Evolutionary conservation across 495 filamentous ascomycete species (phyloP), one percentile per base, ranked within the genome.

Genomic region (Trypethelium eluteriae): DNA sequence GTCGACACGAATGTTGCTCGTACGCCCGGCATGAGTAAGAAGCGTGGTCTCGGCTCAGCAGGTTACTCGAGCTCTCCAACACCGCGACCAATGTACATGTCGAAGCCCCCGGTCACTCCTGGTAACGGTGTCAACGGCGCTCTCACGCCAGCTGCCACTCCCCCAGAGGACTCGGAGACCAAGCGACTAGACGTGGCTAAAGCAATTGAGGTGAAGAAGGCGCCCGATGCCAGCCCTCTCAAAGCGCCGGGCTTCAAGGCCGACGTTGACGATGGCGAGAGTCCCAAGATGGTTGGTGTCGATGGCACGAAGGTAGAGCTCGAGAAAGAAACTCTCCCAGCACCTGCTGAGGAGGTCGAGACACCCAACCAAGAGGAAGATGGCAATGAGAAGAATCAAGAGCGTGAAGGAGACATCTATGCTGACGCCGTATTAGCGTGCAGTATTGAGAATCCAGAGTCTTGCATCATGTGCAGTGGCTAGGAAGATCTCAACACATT

Each of bases 391-490:
- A 81, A 84, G 68, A 91, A 84, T 75, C 79, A 84, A 65, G 85
- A 84, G 66, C 83, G 89, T 5, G 91, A 97, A 74, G 82, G 81
- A 35, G 92, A 97, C 76, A 98, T 98, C 71, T 98, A 94, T 78
- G 91, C 92, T 2, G 89, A 96, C 71, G 88, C 90, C 65, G 93
- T 91, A 36, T 81, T 98, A 76, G 83, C 86, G 75, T 98, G 94
- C 71, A 89, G 90, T 79, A 96, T 96, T 74, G 89, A 96, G 78
- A 93, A 96, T 82, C 88, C 86, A 72, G 92, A 96, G 76, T 82
- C 83, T 32, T 96, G 92, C 76, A 70, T 93, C 0, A 96, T 96
- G 92, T 96, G 92, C 85, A 91, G 89, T 79, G 90, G 90, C 73
- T 91, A 79, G 70, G 32, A 32, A 36, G 11, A 2, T 62, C 32